Evolutionary conservation across 2,329 filamentous ascomycete species (phyloP).

Genomic region (Penicillium brevicompactum): DNA sequence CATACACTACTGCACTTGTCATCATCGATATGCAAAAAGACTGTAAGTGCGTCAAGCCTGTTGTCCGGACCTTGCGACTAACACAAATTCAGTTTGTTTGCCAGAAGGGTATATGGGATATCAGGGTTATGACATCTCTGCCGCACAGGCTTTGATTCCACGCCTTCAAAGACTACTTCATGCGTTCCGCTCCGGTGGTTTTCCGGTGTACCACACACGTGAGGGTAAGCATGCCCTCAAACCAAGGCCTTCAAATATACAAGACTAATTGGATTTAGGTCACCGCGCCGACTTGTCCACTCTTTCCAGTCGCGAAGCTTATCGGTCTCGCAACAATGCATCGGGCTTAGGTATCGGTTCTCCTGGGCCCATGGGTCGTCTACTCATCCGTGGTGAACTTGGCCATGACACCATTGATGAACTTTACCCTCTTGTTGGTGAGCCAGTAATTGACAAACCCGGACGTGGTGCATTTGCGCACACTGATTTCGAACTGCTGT

Average conservation of each 20-base stretch:
- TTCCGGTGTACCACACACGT: constrained; percentile 49
- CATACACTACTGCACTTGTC: constrained; percentile 49
- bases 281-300: constrained; percentile 59
- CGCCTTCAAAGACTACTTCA: constrained; percentile 42
- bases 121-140: constrained; percentile 48
- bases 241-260: not conserved
- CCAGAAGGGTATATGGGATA: constrained; percentile 48
- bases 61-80: not conserved
- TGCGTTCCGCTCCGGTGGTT: constrained; percentile 42
- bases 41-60: constrained; percentile 35
- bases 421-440: constrained; percentile 50
- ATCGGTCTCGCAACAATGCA: constrained; percentile 56
- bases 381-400: constrained; percentile 59
- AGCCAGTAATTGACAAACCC: constrained; percentile 59
- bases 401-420: constrained; percentile 62
- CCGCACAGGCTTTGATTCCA: constrained; percentile 43
- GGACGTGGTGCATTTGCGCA: constrained; percentile 56
- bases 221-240: constrained; percentile 37
- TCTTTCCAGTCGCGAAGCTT: constrained; percentile 56
- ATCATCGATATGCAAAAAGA: constrained; percentile 54
- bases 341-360: constrained; percentile 55
- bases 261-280: constrained; percentile 31
- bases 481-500: constrained; percentile 56
- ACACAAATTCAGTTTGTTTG: constrained; percentile 40
- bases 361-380: constrained; percentile 57